A percentile compares a stretch with the other conserved stretches of the same genome.
These are phyloP conservation scores for Taphrina confusa DNA, from an alignment of 1,139 yeast genomes.

Conservation along the genomic window DNA sequence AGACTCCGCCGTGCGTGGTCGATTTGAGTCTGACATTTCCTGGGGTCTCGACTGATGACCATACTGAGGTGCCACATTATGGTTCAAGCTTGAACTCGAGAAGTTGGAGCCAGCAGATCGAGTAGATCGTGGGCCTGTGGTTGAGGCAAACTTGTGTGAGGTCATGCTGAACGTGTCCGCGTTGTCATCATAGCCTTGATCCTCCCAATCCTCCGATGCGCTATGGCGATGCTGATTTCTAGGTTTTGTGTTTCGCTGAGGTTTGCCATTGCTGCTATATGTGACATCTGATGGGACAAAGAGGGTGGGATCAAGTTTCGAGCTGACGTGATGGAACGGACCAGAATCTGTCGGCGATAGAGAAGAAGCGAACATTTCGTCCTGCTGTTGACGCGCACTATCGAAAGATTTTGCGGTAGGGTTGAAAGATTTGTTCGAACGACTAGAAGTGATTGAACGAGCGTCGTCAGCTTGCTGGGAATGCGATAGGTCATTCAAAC, in stretches of 20 bases:
- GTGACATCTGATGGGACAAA: constrained; percentile 10
- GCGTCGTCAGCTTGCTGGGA: constrained; percentile 12
- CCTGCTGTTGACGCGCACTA: neutral
- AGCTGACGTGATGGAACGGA: constrained; percentile 18
- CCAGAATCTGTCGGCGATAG: constrained; percentile 10
- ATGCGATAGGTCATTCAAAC: neutral
- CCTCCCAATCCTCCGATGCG: constrained; percentile 15
- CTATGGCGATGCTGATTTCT: too few relatives aligned
- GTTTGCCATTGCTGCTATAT: neutral
- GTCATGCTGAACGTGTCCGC: neutral
- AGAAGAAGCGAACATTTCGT: neutral
- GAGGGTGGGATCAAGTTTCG: constrained; percentile 9
- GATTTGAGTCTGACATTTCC: neutral
- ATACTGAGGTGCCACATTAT: neutral
- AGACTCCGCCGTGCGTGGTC: neutral
- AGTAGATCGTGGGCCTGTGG: neutral
- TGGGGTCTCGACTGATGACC: neutral
- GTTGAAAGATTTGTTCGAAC: neutral
- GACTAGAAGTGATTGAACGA: constrained; percentile 19
- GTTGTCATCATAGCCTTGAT: constrained; percentile 7
- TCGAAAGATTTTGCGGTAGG: neutral
- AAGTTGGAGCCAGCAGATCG: neutral
- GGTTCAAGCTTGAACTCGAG: neutral
- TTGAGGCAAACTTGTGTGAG: too few relatives aligned
- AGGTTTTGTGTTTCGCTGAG: too few relatives aligned